A percentile compares a stretch with the other conserved stretches of the same genome.
Conservation (phyloP, 192 early-diverging fungal species). For the Linnemannia exigua region DNA sequence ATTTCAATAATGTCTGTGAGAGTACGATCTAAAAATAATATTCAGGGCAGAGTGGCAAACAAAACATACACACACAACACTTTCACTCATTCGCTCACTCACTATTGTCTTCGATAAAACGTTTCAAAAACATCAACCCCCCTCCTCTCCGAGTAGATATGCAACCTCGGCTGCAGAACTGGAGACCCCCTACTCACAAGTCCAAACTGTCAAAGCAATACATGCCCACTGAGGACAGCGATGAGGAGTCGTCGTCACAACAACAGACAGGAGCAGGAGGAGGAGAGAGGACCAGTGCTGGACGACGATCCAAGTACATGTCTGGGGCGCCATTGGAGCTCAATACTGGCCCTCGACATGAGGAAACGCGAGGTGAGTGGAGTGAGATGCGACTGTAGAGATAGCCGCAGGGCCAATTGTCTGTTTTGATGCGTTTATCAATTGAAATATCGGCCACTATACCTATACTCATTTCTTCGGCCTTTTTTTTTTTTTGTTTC, state of each 20-base stretch:
- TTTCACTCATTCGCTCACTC: neutral
- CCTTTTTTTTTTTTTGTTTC: neutral
- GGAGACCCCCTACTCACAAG: conserved; percentile 40
- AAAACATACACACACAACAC: neutral
- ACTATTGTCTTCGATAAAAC: neutral
- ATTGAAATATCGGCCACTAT: too few species aligned
- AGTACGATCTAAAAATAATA: conserved; percentile 5
- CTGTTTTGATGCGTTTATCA: too few species aligned
- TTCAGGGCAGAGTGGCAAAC: neutral
- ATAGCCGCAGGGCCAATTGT: too few species aligned
- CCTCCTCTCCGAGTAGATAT: too few species aligned
- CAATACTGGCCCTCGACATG: conserved; percentile 8
- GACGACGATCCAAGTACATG: conserved; percentile 33
- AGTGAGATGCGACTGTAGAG: neutral
- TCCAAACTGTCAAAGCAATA: conserved; percentile 56
- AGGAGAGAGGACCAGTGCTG: neutral
- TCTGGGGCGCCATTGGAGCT: conserved; percentile 36
- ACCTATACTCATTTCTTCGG: too few species aligned
- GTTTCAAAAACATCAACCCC: neutral
- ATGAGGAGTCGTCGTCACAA: conserved; percentile 39
- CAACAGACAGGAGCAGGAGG: neutral
- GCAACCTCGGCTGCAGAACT: conserved; percentile 38
- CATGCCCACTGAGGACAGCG: conserved; percentile 46
- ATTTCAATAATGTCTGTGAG: neutral
- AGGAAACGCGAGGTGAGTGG: conserved; percentile 14